Evolutionary conservation across 106 monocot species (phyloP).

Genomic region (Agapanthus africanus): DNA sequence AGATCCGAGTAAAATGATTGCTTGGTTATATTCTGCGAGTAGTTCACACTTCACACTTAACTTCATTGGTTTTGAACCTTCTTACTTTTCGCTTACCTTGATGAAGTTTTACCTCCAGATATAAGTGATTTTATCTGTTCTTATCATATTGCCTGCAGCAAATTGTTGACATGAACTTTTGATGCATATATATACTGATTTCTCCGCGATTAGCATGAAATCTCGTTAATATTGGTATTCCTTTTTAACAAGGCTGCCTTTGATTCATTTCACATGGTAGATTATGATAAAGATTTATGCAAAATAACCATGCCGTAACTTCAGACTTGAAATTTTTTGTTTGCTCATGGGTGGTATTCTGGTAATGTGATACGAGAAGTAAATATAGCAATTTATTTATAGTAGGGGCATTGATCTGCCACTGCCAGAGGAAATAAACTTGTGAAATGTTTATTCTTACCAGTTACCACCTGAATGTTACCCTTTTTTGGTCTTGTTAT

Average conservation of each 20-base stretch:
- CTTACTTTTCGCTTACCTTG: not conserved
- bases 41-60: not conserved
- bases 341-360: not conserved
- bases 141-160: not conserved
- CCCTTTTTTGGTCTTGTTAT: not conserved
- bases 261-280: too few species aligned
- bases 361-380: not conserved
- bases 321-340: not conserved
- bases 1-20: not conserved
- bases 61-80: not conserved
- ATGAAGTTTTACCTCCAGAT: not conserved
- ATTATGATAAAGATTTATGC: too few species aligned
- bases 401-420: not conserved
- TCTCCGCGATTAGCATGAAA: not conserved
- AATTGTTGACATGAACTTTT: not conserved
- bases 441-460: not conserved
- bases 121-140: not conserved
- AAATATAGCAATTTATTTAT: not conserved
- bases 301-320: not conserved
- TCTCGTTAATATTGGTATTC: not conserved
- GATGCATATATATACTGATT: not conserved
- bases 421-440: not conserved
- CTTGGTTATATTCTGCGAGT: not conserved
- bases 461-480: not conserved
- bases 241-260: not conserved